Evolutionary conservation across 129 eudicot genomes (phyloP).

Genomic region (Mikania micrantha): DNA sequence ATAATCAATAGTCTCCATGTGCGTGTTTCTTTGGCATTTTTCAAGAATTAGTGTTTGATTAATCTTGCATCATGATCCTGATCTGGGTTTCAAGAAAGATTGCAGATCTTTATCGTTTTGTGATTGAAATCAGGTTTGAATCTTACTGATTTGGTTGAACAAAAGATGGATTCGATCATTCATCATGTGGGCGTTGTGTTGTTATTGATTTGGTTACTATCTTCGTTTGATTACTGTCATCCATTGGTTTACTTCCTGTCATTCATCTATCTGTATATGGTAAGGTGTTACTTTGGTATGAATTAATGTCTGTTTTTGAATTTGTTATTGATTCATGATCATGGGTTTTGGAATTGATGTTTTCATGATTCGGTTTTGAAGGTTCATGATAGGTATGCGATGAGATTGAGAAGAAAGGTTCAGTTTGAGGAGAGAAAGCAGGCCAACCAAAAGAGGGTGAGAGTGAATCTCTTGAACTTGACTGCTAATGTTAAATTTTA

Average conservation of each 20-base stretch:
- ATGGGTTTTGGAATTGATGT: not conserved
- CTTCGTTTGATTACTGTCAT: constrained; percentile 47
- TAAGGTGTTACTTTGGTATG: constrained; percentile 17
- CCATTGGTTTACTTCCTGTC: constrained; percentile 49
- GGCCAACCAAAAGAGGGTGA: constrained; percentile 64
- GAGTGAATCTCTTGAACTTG: constrained; percentile 21
- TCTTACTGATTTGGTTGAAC: not conserved
- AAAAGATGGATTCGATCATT: constrained; percentile 47
- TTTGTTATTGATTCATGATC: not conserved
- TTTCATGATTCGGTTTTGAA: constrained; percentile 14
- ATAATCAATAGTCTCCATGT: constrained; percentile 7
- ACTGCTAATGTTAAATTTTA: not conserved
- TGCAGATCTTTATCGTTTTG: constrained; percentile 16
- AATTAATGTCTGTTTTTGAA: not conserved
- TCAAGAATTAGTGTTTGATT: too few species aligned
- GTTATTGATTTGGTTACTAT: constrained; percentile 49
- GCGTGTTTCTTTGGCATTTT: constrained; percentile 13
- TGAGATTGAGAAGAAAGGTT: constrained; percentile 65
- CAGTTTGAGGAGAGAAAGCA: constrained; percentile 74
- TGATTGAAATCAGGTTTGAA: not conserved
- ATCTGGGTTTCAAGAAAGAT: constrained; percentile 9
- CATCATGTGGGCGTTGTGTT: constrained; percentile 73
- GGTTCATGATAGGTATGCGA: constrained; percentile 73
- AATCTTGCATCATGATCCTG: constrained; percentile 7
- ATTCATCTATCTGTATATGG: constrained; percentile 63